Conservation (phyloP, 805 yeast species). For the Yarrowia alimentaria region DNA sequence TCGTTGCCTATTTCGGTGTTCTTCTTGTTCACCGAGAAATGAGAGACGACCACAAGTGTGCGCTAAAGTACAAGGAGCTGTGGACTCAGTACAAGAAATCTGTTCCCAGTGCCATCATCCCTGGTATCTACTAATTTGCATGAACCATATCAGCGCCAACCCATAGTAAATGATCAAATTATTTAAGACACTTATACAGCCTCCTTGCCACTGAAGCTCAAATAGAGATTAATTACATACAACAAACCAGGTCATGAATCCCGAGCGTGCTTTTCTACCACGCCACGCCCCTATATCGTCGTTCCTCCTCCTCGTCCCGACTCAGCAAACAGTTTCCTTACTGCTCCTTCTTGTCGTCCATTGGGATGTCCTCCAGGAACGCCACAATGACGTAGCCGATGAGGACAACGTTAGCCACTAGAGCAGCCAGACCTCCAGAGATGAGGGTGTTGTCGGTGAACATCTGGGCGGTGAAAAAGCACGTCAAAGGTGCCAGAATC, state of each 20-base stretch:
- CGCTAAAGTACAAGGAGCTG: conserved; percentile 75
- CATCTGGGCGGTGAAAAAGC: conserved; percentile 54
- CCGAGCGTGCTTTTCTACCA: too few species aligned
- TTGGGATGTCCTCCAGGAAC: conserved; percentile 54
- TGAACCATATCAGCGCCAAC: too few species aligned
- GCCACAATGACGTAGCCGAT: conserved; percentile 70
- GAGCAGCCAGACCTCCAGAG: conserved; percentile 73
- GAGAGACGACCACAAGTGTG: conserved; percentile 90
- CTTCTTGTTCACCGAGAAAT: conserved; percentile 82
- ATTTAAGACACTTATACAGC: too few species aligned
- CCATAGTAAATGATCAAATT: too few species aligned
- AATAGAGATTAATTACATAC: too few species aligned
- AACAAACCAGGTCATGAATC: too few species aligned
- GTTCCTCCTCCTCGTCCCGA: too few species aligned
- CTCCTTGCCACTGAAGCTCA: too few species aligned
- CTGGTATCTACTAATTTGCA: conserved; percentile 76
- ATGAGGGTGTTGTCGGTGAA: conserved; percentile 50
- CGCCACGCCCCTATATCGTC: too few species aligned
- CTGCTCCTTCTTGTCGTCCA: conserved; percentile 32
- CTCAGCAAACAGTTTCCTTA: too few species aligned
- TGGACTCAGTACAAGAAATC: conserved; percentile 79
- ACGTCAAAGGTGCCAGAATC: conserved; percentile 59
- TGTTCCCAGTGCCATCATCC: conserved; percentile 90
- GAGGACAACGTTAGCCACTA: conserved; percentile 65
- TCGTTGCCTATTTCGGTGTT: conserved; percentile 75